These are phyloP conservation scores for Nannochloris sp. DNA, from an alignment of 139 green algal species.

Conservation along the genomic window DNA sequence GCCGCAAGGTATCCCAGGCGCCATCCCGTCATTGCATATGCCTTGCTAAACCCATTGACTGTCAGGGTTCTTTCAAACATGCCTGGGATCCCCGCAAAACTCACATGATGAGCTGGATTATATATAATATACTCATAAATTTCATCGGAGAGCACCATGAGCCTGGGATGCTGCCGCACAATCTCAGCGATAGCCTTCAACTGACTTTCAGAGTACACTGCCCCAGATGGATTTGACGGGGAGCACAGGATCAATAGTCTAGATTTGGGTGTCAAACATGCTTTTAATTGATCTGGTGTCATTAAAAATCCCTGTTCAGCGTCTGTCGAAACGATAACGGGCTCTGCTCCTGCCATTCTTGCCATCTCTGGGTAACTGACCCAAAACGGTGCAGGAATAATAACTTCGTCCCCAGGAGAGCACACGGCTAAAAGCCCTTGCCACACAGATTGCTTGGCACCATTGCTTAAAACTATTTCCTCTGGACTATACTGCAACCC, in stretches of 20 bases:
- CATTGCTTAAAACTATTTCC: constrained; percentile 89
- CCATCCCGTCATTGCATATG: constrained; percentile 85
- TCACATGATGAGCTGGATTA: constrained; percentile 65
- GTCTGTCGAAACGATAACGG: constrained; percentile 68
- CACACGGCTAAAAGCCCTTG: constrained; percentile 67
- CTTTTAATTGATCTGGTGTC: constrained; percentile 54
- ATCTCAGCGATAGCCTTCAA: constrained; percentile 72
- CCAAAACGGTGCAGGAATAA: constrained; percentile 96
- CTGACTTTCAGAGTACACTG: constrained; percentile 64
- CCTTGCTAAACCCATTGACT: constrained; percentile 96
- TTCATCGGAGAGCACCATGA: constrained; percentile 80
- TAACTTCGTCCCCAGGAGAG: constrained; percentile 63
- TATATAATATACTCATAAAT: constrained; percentile 97
- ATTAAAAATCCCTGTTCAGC: constrained; percentile 70
- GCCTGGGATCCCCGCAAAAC: constrained; percentile 67
- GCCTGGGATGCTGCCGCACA: constrained; percentile 71
- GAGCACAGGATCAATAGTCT: constrained; percentile 95
- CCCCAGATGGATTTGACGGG: constrained; percentile 90
- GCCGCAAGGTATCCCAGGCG: constrained; percentile 93
- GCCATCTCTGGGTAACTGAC: constrained; percentile 97
- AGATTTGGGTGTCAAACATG: constrained; percentile 62
- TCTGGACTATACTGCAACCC: constrained; percentile 64
- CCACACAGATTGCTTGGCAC: constrained; percentile 92
- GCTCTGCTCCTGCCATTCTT: constrained; percentile 58
- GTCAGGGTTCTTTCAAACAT: constrained; percentile 94